Conservation (phyloP, 257 asterid genomes). For the Penstemon barbatus region DNA sequence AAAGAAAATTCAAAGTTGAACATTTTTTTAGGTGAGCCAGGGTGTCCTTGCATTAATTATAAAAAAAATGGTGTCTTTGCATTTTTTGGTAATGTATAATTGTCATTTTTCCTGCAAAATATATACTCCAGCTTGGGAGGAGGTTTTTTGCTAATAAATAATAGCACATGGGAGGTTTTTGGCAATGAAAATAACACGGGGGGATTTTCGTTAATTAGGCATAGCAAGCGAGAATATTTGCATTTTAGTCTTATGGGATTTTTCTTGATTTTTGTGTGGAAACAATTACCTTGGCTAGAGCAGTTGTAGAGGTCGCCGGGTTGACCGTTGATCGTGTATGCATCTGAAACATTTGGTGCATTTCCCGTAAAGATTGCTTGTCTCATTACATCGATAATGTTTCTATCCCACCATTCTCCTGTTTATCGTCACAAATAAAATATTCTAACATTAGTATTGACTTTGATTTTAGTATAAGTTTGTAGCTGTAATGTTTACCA, state of each 20-base stretch:
- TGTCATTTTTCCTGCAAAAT: no score
- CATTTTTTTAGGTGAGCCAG: no score
- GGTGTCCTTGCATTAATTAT: no score
- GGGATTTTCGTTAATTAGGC: no score
- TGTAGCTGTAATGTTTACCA: conserved; percentile 33
- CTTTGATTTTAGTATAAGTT: background rate
- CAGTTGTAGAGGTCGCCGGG: conserved; percentile 57
- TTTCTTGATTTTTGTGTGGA: background rate
- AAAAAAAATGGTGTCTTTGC: no score
- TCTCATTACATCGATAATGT: conserved; percentile 34
- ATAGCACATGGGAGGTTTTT: no score
- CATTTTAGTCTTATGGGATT: background rate
- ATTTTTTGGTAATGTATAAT: no score
- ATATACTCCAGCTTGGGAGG: no score
- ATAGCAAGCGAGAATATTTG: no score
- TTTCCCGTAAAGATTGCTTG: conserved; percentile 47
- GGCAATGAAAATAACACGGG: no score
- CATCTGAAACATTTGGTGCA: conserved; percentile 54
- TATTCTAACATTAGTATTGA: background rate
- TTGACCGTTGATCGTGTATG: conserved; percentile 52
- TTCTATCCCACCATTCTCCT: conserved; percentile 63
- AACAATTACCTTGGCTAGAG: conserved; percentile 41
- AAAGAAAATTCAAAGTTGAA: no score
- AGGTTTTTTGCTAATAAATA: no score
- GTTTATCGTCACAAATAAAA: background rate